Conservation (phyloP, 495 filamentous ascomycete species). For the Lasiosphaeris hirsuta region DNA sequence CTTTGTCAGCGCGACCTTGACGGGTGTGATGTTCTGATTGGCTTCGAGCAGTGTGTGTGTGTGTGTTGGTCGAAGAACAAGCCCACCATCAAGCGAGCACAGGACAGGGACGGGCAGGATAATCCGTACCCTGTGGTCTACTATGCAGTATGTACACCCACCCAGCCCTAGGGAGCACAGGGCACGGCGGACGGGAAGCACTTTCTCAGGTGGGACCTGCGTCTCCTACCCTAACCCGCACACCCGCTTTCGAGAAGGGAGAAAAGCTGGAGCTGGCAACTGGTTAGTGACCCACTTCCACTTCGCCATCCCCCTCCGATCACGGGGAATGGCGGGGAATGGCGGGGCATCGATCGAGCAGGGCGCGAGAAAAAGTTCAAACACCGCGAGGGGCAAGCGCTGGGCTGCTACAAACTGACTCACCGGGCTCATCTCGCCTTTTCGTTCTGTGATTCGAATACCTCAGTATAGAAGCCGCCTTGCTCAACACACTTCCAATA, state of each 20-base stretch:
- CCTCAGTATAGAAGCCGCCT: neutral
- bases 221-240: too few species aligned
- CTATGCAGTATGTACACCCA: too few species aligned
- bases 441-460: neutral
- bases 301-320: slow-evolving; percentile 1
- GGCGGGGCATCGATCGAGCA: slow-evolving; percentile 2
- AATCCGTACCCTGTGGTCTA: too few species aligned
- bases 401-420: slow-evolving; percentile 14
- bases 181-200: neutral
- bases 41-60: too few species aligned
- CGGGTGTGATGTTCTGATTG: too few species aligned
- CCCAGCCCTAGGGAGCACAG: too few species aligned
- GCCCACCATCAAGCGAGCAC: too few species aligned
- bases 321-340: slow-evolving; percentile 2
- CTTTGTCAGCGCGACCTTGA: too few species aligned
- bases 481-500: neutral
- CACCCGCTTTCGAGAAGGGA: too few species aligned
- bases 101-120: too few species aligned
- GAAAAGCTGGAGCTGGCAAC: neutral
- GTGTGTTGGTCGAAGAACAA: too few species aligned
- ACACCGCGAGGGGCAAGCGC: slow-evolving; percentile 3
- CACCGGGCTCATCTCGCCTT: slow-evolving; percentile 4
- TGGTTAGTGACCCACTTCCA: neutral
- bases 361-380: slow-evolving; percentile 18
- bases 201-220: too few species aligned